Evolutionary conservation across 768 basidiomycete species (phyloP).

Genomic region (Calocera cornea): DNA sequence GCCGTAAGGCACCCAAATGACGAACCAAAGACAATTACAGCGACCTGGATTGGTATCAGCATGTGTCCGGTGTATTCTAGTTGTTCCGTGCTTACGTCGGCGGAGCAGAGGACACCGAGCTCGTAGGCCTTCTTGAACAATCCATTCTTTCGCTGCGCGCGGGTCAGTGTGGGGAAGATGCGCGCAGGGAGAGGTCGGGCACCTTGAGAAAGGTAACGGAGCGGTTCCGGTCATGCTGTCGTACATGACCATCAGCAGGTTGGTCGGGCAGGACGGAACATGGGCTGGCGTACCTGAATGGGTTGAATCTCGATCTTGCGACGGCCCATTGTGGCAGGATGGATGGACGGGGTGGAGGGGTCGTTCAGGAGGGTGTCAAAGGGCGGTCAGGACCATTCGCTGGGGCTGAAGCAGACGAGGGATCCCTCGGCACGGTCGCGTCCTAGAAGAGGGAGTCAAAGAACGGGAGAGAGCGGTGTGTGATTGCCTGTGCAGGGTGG

Average conservation of each 20-base stretch:
- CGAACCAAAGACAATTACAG: slow-evolving; percentile 73
- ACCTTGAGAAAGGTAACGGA: slow-evolving; percentile 86
- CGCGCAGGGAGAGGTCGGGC: slow-evolving; percentile 26
- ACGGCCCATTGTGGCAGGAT: slow-evolving; percentile 33
- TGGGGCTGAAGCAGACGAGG: not conserved
- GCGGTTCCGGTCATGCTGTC: slow-evolving; percentile 80
- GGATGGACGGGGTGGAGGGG: not conserved
- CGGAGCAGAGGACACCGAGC: slow-evolving; percentile 78
- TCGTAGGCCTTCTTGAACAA: slow-evolving; percentile 87
- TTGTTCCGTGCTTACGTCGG: slow-evolving; percentile 31
- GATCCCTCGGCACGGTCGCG: not conserved
- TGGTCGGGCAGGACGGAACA: not conserved
- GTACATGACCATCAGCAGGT: not conserved
- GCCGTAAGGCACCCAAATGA: slow-evolving; percentile 15
- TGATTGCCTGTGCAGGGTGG: not conserved
- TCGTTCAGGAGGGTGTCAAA: not conserved
- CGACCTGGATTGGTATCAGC: slow-evolving; percentile 30
- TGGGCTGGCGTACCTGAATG: slow-evolving; percentile 38
- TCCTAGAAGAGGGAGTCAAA: not conserved
- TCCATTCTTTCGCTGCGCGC: slow-evolving; percentile 63
- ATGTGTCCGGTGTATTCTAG: not conserved
- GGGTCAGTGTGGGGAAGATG: slow-evolving; percentile 46
- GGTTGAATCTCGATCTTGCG: slow-evolving; percentile 75
- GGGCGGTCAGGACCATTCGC: not conserved
- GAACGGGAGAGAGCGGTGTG: not conserved